Conservation (phyloP, 371 early-diverging fungal species). For the Capillidium heterosporum region DNA sequence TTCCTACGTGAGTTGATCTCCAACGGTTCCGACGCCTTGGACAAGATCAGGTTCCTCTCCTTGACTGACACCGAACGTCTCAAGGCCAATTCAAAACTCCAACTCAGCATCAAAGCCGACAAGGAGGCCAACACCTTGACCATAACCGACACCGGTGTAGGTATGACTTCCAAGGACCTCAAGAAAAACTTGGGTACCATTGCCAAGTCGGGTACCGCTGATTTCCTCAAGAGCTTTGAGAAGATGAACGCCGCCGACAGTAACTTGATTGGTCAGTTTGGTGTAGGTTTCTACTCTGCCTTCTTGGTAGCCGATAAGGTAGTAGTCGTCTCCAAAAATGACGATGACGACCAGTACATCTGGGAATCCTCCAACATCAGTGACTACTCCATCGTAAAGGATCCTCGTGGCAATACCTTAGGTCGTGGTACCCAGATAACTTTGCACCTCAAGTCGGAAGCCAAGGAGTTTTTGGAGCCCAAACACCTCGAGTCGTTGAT, state of each 20-base stretch:
- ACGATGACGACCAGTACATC: constrained; percentile 63
- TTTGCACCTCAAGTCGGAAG: constrained; percentile 75
- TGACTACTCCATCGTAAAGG: constrained; percentile 71
- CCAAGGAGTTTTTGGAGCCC: constrained; percentile 58
- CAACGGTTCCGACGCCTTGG: constrained; percentile 89
- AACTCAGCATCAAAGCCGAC: constrained; percentile 56
- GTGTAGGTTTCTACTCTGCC: constrained; percentile 93
- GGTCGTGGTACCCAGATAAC: constrained; percentile 80
- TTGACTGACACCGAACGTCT: constrained; percentile 47
- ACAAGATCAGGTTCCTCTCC: constrained; percentile 62
- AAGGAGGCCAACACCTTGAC: constrained; percentile 40
- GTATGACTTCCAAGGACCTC: constrained; percentile 87
- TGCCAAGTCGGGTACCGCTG: constrained; percentile 80
- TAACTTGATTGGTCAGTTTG: constrained; percentile 91
- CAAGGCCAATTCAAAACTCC: constrained; percentile 30
- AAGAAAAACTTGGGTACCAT: constrained; percentile 89
- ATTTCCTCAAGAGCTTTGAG: constrained; percentile 55
- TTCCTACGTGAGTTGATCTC: constrained; percentile 94
- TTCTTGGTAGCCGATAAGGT: constrained; percentile 92
- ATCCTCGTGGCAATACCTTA: constrained; percentile 65
- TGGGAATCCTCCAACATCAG: constrained; percentile 65
- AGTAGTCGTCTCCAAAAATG: constrained; percentile 78
- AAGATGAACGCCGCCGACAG: constrained; percentile 30
- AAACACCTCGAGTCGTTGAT: constrained; percentile 41
- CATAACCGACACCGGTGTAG: constrained; percentile 87